phyloP scores from a whole-genome alignment of 257 asterid species.

The Fraxinus excelsior region DNA sequence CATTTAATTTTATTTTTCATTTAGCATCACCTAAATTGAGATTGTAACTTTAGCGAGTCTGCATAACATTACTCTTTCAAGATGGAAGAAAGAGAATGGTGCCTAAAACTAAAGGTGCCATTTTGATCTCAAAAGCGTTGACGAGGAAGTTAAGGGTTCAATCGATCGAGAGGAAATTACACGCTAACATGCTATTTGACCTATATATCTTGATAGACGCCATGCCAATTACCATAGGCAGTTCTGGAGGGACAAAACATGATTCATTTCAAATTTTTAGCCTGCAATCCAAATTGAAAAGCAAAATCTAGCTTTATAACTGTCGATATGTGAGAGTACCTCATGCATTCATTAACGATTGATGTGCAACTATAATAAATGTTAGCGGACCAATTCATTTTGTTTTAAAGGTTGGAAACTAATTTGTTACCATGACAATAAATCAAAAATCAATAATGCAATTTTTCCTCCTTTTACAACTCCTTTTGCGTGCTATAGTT shows the following conservation, averaged over 20 bases:
- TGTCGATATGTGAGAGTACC: background rate
- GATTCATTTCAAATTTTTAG: background rate
- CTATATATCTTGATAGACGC: background rate
- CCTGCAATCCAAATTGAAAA: background rate
- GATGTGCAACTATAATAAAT: background rate
- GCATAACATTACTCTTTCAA: background rate
- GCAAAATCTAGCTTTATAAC: background rate
- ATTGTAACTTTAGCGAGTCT: too few relatives aligned
- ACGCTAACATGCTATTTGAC: background rate
- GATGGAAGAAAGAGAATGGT: background rate
- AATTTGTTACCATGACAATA: too few relatives aligned
- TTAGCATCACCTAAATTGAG: too few relatives aligned
- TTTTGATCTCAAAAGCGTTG: background rate
- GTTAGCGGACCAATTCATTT: too few relatives aligned
- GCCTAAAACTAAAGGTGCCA: background rate
- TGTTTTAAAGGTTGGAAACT: too few relatives aligned
- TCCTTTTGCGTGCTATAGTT: background rate
- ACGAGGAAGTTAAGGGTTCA: background rate
- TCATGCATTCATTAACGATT: background rate
- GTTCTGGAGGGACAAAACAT: background rate
- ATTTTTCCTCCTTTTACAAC: background rate
- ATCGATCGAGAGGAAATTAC: background rate
- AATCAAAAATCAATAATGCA: too few relatives aligned
- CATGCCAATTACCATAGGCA: background rate
- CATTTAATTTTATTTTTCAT: too few relatives aligned